Evolutionary conservation across 768 basidiomycete species (phyloP).

Genomic region (Auricularia sp.): DNA sequence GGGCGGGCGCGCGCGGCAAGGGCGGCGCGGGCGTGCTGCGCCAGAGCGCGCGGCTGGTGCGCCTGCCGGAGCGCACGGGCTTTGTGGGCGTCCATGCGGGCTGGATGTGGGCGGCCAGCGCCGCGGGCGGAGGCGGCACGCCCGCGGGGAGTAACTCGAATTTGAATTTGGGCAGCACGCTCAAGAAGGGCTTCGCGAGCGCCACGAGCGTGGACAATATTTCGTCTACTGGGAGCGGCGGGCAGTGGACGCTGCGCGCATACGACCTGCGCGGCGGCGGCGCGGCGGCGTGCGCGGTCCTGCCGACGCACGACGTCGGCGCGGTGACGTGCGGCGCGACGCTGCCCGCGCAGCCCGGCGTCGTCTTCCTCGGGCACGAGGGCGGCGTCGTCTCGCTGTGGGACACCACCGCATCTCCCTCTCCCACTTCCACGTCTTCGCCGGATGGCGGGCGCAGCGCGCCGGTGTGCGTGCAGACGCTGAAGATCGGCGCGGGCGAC

Average conservation of each 20-base stretch:
- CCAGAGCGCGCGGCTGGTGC: constrained; percentile 35
- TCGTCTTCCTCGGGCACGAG: constrained; percentile 84
- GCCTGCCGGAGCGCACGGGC: constrained; percentile 73
- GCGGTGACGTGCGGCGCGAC: constrained; percentile 74
- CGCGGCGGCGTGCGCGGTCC: constrained; percentile 35
- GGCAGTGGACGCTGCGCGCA: constrained; percentile 55
- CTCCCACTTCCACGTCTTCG: constrained; percentile 12
- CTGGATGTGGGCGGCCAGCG: constrained; percentile 72
- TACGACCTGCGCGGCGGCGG: constrained; percentile 45
- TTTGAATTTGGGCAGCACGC: constrained; percentile 5
- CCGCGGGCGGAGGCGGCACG: constrained; percentile 39
- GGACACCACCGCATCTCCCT: constrained; percentile 27
- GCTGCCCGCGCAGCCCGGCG: constrained; percentile 52
- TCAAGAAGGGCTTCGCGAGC: background rate
- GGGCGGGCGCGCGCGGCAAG: constrained; percentile 35
- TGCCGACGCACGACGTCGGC: constrained; percentile 65
- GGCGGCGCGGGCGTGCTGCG: constrained; percentile 35
- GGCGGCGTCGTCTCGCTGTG: constrained; percentile 86
- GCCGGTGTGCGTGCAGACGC: constrained; percentile 59
- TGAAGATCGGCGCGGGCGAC: constrained; percentile 74
- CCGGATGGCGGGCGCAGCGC: constrained; percentile 33
- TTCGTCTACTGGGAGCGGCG: background rate
- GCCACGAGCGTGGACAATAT: background rate
- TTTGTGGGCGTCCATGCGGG: constrained; percentile 67
- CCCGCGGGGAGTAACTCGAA: constrained; percentile 24